Evolutionary conservation across 139 green algal species (phyloP).

Genomic region (Chlorella sp.): DNA sequence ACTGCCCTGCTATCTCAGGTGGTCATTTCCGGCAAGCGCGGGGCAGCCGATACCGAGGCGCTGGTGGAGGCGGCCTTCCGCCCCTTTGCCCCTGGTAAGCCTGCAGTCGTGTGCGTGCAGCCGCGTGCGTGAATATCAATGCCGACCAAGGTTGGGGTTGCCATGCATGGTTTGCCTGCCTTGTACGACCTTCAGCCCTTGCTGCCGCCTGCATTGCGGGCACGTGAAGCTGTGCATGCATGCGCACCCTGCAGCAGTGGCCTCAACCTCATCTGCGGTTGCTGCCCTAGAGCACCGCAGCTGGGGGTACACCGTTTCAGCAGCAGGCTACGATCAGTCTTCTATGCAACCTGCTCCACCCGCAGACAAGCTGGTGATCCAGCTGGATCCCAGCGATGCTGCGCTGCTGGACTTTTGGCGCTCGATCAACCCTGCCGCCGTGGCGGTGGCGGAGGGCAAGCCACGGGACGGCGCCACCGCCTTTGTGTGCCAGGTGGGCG

Average conservation of each 20-base stretch:
- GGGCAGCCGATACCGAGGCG: slow-evolving; percentile 45
- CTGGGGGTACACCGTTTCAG: no score
- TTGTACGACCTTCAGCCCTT: no score
- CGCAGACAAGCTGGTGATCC: slow-evolving; percentile 48
- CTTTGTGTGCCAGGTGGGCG: slow-evolving; percentile 65
- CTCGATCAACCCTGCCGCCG: slow-evolving; percentile 70
- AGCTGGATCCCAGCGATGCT: background rate
- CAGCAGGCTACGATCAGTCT: no score
- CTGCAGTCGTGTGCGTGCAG: background rate
- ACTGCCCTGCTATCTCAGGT: slow-evolving; percentile 53
- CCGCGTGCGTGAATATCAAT: no score
- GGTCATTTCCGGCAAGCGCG: slow-evolving; percentile 60
- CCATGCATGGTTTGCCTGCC: no score
- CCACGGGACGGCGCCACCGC: slow-evolving; percentile 16
- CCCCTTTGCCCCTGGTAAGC: slow-evolving; percentile 44
- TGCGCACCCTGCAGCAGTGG: no score
- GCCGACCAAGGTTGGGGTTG: no score
- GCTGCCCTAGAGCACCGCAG: no score
- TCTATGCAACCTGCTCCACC: no score
- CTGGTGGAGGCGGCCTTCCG: slow-evolving; percentile 74
- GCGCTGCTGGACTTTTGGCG: slow-evolving; percentile 63
- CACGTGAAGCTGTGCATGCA: no score
- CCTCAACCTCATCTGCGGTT: no score
- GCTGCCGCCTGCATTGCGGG: no score
- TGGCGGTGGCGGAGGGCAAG: slow-evolving; percentile 64